These are phyloP conservation scores for Pichia kluyveri DNA, from an alignment of 805 yeast species.

Conservation along the genomic window DNA sequence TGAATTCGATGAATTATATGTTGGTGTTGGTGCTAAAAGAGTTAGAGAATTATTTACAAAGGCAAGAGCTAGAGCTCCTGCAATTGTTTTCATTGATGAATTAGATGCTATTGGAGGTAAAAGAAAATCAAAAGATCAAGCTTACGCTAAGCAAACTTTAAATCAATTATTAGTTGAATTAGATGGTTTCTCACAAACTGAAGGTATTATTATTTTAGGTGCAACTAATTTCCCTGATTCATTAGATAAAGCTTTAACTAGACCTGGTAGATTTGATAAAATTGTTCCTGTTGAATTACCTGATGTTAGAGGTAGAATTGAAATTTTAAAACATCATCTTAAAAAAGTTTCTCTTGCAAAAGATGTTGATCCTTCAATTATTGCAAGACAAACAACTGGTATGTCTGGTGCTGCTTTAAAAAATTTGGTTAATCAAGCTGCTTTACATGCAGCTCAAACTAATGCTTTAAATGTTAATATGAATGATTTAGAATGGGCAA, in stretches of 20 bases:
- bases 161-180: conserved; percentile 92
- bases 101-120: conserved; percentile 98
- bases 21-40: conserved; percentile 98
- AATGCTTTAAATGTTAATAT: conserved; percentile 85
- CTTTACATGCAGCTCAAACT: conserved; percentile 89
- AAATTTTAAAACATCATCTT: conserved; percentile 86
- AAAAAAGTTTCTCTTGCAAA: conserved; percentile 78
- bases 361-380: conserved; percentile 77
- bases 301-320: conserved; percentile 95
- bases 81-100: conserved; percentile 95
- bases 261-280: conserved; percentile 98
- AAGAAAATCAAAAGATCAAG: conserved; percentile 95
- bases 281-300: conserved; percentile 92
- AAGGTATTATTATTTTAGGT: conserved; percentile 92
- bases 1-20: conserved; percentile 95
- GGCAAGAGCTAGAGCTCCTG: conserved; percentile 93
- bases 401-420: conserved; percentile 96
- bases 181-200: conserved; percentile 89
- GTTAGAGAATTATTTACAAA: conserved; percentile 89
- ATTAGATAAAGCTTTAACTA: conserved; percentile 90
- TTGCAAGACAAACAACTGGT: conserved; percentile 98
- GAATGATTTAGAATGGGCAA: conserved; percentile 97
- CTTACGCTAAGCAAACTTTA: conserved; percentile 94
- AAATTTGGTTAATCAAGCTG: conserved; percentile 96
- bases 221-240: conserved; percentile 98